Base-by-base conservation (phyloP, 345 rosid species). In the Boechera stricta region DNA sequence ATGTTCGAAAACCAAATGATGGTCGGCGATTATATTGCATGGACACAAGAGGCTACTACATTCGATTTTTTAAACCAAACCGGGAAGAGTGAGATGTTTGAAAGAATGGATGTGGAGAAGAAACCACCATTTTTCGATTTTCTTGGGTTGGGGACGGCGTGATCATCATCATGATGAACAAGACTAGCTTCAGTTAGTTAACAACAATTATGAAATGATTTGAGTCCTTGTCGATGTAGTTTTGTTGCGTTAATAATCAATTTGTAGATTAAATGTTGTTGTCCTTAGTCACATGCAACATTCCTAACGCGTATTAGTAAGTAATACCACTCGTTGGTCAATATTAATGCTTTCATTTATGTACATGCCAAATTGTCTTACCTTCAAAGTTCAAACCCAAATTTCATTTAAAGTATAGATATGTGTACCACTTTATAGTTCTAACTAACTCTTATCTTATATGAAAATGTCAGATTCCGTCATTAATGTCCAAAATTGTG, bases 61-160 rank as follows among this genome's bases (percentile, higher is more conserved):
- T 64, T 67, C 5, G 54, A 18, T 7, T 15, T 3, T 15, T 42
- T 16, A 32, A 21, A 59, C 24, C 61, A 71, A 39, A 32, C 62
- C 44, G 26, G 36, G 60, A 48, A 42, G 31, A 63, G 18, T 68
- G 75, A 67, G 48, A 33, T 49, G 38, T 41, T 60, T 53, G 67
- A 61, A 29, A 59, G 36, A 18, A 52, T 35, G 29, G 49, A 52
- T 4, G 63, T 65, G 6, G 39, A 70, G 60, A 67, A 80, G 39
- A 63, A 76, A 54, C 80, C 77, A 76, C 54, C 5, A 2, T 80
- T 72, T 42, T 70, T 71, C 56, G 83, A 80, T 76, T 80, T 80
- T 72, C 83, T 80, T 76, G 83, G 83, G 18, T 57, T 80, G 12
- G 83, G 77, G 53, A 61, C 68, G 16, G 64, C 35, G 3, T 73